Evolutionary conservation across 2,329 filamentous ascomycete species (phyloP), one percentile per base, ranked within the genome.

Genomic region (Aureobasidium uvarum): DNA sequence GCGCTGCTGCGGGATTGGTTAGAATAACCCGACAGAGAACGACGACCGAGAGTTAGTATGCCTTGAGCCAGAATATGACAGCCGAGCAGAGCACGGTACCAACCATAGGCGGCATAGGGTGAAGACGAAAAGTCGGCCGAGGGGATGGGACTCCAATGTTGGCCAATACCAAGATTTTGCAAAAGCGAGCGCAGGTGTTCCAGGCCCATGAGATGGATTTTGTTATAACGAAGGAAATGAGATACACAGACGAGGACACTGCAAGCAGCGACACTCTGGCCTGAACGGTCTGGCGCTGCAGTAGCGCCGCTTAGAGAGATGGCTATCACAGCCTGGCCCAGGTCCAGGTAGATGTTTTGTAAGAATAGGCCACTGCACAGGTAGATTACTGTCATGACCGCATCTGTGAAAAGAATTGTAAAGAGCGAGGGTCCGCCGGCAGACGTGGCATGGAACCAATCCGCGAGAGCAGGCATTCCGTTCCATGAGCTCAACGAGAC

Each of bases 311-410:
- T 93, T 13, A 97, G 81, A 0, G 92, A 96, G 66, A 96, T 87
- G 66, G 93, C 93, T 73, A 97, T 96, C 74, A 96, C 92, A 66
- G 94, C 91, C 77, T 97, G 94, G 67, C 93, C 92, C 62, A 96
- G 84, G 75, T 97, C 93, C 71, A 97, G 83, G 66, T 94, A 89
- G 73, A 96, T 89, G 74, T 91, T 91, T 75, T 96, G 93, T 68
- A 94, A 85, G 43, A 68, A 70, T 68, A 95, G 82, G 25, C 62
- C 50, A 54, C 67, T 67, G 33, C 60, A 45, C 69, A 94, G 81
- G 71, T 97, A 83, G 71, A 94, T 90, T 72, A 95, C 85, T 43
- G 88, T 81, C 74, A 94, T 80, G 71, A 90, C 88, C 59, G 89
- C 83, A 75, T 97, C 94, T 77, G 96, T 89, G 69, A 91, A 88